Base-by-base conservation (phyloP, 441 rosid genomes). In the Populus trichocarpa region DNA sequence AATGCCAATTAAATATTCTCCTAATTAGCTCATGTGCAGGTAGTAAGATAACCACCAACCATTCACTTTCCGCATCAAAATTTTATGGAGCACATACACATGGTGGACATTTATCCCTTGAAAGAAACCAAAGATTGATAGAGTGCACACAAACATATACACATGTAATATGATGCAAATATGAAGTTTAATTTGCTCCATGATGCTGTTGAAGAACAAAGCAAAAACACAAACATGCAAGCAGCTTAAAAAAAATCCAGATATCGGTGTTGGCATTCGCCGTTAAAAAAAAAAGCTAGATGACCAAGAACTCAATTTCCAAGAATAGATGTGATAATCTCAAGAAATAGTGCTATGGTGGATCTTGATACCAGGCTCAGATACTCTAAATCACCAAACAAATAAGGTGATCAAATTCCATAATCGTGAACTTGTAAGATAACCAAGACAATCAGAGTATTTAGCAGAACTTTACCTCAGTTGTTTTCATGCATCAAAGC, bases 391-490 rank as follows among this genome's bases (percentile, higher is more conserved):
- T 30, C 30, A 63, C 28, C 28, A 16, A 67, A 57, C n/a, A 59
- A 67, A 6, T 22, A 38, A 72, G 66, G 4, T 22, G 57, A 36
- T 14, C 30, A 8, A 30, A 16, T 50, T 78, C 35, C 50, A 71
- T 26, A 71, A 20, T 3, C 33, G 26, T 66, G 6, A 11, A 22
- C n/a, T 53, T 53, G 61, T 6, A 53, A 53, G 61, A 59, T 40
- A 63, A 13, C 53, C 22, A 23, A 13, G 33, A 73, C 23, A 42
- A 42, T 2, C 22, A 12, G 10, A 36, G 33, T 71, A 63, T 16
- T 20, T 40, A 81, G 70, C 73, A 82, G 57, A 50, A 16, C 57
- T 50, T 50, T 53, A 53, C 61, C 61, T 53, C 61, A 53, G 22
- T 18, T 53, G n/a, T 1, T 53, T 53, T 53, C n/a, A 18, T 53